Evolutionary conservation across 177 flowering plant species (phyloP).

Genomic region (Vitis hybrid): DNA sequence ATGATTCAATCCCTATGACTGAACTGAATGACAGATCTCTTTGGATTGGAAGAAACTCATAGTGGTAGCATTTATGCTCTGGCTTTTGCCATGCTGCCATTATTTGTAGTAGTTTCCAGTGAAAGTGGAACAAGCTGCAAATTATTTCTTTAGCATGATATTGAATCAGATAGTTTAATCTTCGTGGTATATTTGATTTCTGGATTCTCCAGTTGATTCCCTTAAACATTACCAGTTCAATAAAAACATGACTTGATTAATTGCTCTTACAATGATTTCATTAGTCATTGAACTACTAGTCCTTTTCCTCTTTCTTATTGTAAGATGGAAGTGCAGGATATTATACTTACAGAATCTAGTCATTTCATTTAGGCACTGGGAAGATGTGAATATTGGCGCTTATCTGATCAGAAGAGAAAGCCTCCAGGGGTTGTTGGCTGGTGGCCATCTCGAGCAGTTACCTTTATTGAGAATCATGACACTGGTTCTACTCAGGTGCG

Average conservation of each 20-base stretch:
- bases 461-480: slow-evolving; percentile 98
- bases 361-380: slow-evolving; percentile 59
- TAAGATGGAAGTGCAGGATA: not conserved
- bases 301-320: no score
- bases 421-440: slow-evolving; percentile 99
- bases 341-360: not conserved
- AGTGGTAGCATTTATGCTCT: not conserved
- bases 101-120: no score
- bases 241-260: no score
- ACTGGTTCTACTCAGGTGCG: slow-evolving; percentile 98
- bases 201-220: no score
- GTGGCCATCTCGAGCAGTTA: slow-evolving; percentile 99
- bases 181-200: no score
- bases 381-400: slow-evolving; percentile 94
- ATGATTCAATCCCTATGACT: not conserved
- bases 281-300: no score
- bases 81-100: no score
- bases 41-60: not conserved
- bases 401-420: slow-evolving; percentile 84
- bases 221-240: no score
- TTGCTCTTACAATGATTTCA: no score
- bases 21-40: not conserved
- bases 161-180: no score
- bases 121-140: no score
- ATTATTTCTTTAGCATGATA: no score